Evolutionary conservation across 768 basidiomycete species (phyloP), one percentile per base, ranked within the genome.

Genomic region (Suillus subaureus): DNA sequence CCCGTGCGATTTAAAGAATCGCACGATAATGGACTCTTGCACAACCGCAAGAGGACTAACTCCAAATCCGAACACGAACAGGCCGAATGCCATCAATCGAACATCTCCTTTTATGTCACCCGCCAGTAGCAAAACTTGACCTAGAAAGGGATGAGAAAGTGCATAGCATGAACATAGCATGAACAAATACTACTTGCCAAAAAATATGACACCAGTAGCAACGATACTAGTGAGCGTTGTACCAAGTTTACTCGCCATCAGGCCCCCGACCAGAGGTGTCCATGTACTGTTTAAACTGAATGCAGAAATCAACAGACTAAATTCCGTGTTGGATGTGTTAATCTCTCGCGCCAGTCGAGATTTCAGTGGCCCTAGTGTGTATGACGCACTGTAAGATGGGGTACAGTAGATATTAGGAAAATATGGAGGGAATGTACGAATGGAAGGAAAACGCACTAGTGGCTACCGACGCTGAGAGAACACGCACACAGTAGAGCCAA

Each of bases 1-100:
- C 2, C 90, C 90, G 72, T 88, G 90, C 0, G 87, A 84, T 67
- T 84, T 86, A 80, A 93, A 94, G 78, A 91, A 91, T 31, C 89
- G 89, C 51, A 93, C 89, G 61, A 94, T 91, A 68, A 93, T 93
- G 7, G 89, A 89, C 75, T 94, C 93, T 78, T 91, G 93, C 1
- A 91, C 88, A 8, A 95, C 93, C 1, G 92, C 87, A 7, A 95
- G 79, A 0, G 93, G 93, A 69, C 90, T 89, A 52, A 92, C 82
- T 4, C 92, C 93, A 3, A 94, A 79, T 8, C 93, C 93, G 70
- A 91, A 94, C 51, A 93, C 77, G 69, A 93, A 93, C 65, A 94
- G 81, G 2, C 93, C 93, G 26, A 90, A 70, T 4, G 87, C 83
- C 90, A 93, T 93, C 31, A 88, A 62, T 15, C 85, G 84, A n/a